Evolutionary conservation across 1,139 yeast genomes (phyloP), one percentile per base, ranked within the genome.

Genomic region (Diutina ranongensis): DNA sequence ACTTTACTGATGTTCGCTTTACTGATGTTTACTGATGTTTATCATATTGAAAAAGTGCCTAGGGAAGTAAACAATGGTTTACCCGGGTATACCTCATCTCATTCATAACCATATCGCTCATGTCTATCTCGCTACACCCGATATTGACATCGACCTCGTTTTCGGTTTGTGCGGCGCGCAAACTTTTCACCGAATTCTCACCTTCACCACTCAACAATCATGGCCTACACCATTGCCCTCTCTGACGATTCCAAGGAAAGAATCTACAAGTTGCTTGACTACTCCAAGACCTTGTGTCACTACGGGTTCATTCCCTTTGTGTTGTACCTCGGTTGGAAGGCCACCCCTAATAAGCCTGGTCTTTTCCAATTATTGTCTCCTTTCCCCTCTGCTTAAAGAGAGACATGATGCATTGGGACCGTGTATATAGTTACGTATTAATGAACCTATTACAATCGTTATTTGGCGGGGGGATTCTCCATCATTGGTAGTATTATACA

Each of bases 301-400:
- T 92, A 88, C 65, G 97, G 97, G 41, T 92, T 95, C 85, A 83
- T 92, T 57, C 98, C 98, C 50, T 84, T 92, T 60, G 83, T 92
- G 53, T 72, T 92, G 59, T 92, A 92, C 71, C 72, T 92, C 59
- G 97, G 96, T 41, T 89, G 95, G 95, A 72, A 85, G 50, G 80
- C 85, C 55, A 79, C 94, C 52, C 74, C 87, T 49, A 84, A 83
- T 64, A 85, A 83, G 67, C 97, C 97, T 53, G 80, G 81, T 53
- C 70, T 88, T 59, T 73, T 89, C 67, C 78, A 77, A 71, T 76
- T 81, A 57, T 71, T 78, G 57, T 74, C 82, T 54, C 84, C 84
- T 36, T 72, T 85, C 59, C 94, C 95, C 63, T 78, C 87, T 55
- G 83, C 82, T 58, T 83, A 72, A 64, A 46, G 41, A 34, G 19